Percentiles rank a stretch among this genome's conserved stretches.
Conservation (phyloP, 148 eudicot species). For the Arctostaphylos glauca region DNA sequence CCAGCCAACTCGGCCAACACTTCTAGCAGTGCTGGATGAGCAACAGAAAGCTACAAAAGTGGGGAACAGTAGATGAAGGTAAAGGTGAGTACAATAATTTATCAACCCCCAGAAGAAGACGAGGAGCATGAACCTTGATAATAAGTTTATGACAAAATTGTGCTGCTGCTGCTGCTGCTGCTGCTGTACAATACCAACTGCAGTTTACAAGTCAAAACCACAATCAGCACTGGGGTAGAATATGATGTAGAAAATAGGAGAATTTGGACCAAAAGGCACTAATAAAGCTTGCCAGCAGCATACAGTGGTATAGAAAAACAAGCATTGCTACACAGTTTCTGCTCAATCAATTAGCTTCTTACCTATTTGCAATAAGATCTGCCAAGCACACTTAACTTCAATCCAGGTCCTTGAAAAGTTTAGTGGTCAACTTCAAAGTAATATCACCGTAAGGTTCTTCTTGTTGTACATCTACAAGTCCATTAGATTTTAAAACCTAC, state of each 20-base stretch:
- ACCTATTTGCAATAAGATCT: slow-evolving; percentile 21
- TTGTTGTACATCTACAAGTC: slow-evolving; percentile 59
- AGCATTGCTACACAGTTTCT: not conserved
- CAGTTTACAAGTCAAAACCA: slow-evolving; percentile 9
- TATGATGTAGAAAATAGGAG: not conserved
- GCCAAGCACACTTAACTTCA: slow-evolving; percentile 21
- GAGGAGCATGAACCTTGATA: not conserved
- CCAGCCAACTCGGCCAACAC: not conserved
- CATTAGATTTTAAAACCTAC: slow-evolving; percentile 60
- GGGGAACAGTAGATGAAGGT: not conserved
- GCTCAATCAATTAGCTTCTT: slow-evolving; percentile 3
- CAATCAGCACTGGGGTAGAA: not conserved
- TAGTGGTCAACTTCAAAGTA: slow-evolving; percentile 46
- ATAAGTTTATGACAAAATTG: not conserved
- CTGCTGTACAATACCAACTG: slow-evolving; percentile 19
- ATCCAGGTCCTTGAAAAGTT: slow-evolving; percentile 35
- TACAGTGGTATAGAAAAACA: not conserved
- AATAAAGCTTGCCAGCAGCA: not conserved
- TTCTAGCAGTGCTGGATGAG: not conserved
- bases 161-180: not conserved
- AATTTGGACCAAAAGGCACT: not conserved
- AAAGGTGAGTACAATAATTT: not conserved
- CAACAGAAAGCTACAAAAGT: not conserved
- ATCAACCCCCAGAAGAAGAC: not conserved
- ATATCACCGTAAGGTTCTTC: slow-evolving; percentile 72